Evolutionary conservation across 23 red algal species (phyloP).

Genomic region (Gracilariopsis chorda): DNA sequence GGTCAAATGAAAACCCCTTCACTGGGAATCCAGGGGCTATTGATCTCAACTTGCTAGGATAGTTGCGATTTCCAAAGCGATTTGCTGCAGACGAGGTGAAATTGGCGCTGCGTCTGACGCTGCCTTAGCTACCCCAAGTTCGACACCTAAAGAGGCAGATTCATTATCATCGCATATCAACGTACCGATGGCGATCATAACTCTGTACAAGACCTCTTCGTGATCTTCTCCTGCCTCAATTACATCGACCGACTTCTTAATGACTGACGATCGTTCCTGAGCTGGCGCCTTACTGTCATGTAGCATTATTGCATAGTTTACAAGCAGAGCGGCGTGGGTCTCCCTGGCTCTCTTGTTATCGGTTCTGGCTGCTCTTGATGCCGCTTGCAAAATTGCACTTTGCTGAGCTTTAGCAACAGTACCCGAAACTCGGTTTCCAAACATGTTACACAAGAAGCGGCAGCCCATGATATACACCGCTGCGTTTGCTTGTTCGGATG

Average conservation of each 20-base stretch:
- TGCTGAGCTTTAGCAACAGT: not conserved
- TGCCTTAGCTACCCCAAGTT: constrained; percentile 41
- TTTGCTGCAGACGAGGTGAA: constrained; percentile 61
- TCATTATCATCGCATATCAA: constrained; percentile 57
- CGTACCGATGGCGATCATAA: constrained; percentile 64
- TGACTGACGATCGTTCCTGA: constrained; percentile 3
- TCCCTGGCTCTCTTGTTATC: constrained; percentile 51
- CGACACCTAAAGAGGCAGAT: constrained; percentile 30
- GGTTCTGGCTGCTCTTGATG: constrained; percentile 1
- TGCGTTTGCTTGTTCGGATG: constrained; percentile 26
- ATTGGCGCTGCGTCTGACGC: constrained; percentile 53
- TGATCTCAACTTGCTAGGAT: constrained; percentile 53
- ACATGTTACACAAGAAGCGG: constrained; percentile 83
- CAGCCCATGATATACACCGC: constrained; percentile 77
- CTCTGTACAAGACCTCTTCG: constrained; percentile 52
- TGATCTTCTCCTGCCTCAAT: constrained; percentile 39
- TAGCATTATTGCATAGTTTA: constrained; percentile 66
- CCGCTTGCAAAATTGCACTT: constrained; percentile 13
- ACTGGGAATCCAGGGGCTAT: too few species aligned
- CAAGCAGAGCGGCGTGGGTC: constrained; percentile 47
- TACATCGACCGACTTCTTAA: not conserved
- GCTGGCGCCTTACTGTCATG: constrained; percentile 43
- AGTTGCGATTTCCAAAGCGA: constrained; percentile 72
- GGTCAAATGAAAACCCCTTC: too few species aligned
- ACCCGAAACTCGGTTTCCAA: constrained; percentile 61